phyloP scores from a whole-genome alignment of 192 early-diverging fungal genomes.

The Gigaspora rosea region DNA sequence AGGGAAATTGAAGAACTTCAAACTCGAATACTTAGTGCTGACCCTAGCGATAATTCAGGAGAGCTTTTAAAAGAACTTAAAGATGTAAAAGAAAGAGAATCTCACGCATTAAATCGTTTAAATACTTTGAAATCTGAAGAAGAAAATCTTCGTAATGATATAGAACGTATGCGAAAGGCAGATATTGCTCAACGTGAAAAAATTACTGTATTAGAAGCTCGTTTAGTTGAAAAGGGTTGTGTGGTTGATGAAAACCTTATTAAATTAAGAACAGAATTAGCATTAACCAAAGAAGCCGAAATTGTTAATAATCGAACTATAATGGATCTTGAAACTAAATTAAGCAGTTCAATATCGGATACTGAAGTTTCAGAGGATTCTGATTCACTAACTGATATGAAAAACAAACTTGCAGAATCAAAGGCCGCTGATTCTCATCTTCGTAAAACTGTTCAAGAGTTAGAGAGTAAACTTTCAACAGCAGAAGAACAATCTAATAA shows the following conservation, averaged over 20 bases:
- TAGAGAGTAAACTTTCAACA: constrained; percentile 1
- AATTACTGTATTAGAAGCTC: background rate
- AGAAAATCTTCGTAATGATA: background rate
- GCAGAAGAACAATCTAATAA: background rate
- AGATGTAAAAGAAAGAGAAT: background rate
- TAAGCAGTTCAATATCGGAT: background rate
- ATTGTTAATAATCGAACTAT: background rate
- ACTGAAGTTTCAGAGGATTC: background rate
- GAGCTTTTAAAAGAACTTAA: background rate
- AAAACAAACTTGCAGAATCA: background rate
- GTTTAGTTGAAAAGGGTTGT: background rate
- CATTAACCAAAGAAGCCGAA: background rate
- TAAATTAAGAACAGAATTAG: background rate
- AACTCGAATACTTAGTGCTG: background rate
- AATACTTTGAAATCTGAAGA: too few relatives aligned
- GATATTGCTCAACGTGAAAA: constrained; percentile 13
- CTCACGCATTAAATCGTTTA: background rate
- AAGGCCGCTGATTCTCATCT: background rate
- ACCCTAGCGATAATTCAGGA: background rate
- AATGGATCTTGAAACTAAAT: constrained; percentile 13
- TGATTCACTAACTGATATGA: background rate
- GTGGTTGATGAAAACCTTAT: background rate
- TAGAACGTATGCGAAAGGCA: background rate
- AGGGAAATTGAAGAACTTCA: background rate
- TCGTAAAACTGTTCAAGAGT: constrained; percentile 5